A percentile compares a stretch with the other conserved stretches of the same genome.
phyloP scores from a whole-genome alignment of 345 rosid genomes.

The Camelina laxa region DNA sequence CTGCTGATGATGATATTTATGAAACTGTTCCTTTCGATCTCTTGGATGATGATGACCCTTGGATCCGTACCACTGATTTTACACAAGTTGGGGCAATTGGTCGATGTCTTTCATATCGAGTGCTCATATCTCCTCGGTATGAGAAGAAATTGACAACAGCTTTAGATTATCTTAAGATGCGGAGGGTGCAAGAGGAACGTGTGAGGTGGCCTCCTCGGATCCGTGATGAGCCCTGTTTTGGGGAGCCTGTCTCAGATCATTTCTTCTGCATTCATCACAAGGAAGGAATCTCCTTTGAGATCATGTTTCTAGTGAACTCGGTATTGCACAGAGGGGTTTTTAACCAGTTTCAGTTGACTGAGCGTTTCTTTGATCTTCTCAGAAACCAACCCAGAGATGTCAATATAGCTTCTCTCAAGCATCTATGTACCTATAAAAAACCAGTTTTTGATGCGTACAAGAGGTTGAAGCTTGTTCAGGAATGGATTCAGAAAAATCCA shows the following conservation, averaged over 20 bases:
- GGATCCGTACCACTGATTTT: conserved; percentile 92
- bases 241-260: conserved; percentile 54
- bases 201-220: conserved; percentile 49
- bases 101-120: conserved; percentile 65
- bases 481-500: conserved; percentile 70
- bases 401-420: conserved; percentile 73
- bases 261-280: conserved; percentile 62
- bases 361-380: conserved; percentile 63
- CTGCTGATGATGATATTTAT: conserved; percentile 78
- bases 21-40: conserved; percentile 60
- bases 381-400: conserved; percentile 62
- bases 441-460: conserved; percentile 68
- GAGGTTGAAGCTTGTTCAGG: conserved; percentile 63
- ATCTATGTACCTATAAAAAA: conserved; percentile 61
- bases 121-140: conserved; percentile 62
- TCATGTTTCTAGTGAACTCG: conserved; percentile 75
- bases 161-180: conserved; percentile 53
- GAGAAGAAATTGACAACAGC: conserved; percentile 60
- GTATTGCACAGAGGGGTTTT: conserved; percentile 71
- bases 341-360: conserved; percentile 68
- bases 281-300: conserved; percentile 64
- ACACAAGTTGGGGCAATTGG: conserved; percentile 75
- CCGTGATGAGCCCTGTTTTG: conserved; percentile 68
- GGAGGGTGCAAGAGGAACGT: conserved; percentile 57
- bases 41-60: conserved; percentile 96